Evolutionary conservation across 768 basidiomycete genomes (phyloP).

Genomic region (Collybiopsis luxurians): DNA sequence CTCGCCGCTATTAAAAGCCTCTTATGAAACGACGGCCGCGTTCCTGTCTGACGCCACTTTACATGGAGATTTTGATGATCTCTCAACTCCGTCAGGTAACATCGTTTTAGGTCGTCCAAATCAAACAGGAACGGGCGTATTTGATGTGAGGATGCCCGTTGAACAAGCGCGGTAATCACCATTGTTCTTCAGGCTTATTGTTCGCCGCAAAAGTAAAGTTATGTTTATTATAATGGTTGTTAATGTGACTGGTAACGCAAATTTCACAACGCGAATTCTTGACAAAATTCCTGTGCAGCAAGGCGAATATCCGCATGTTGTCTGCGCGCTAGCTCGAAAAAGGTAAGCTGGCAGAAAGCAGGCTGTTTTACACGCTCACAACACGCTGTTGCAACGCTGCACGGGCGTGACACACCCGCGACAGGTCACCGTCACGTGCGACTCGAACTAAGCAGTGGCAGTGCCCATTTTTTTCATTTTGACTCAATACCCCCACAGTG

Average conservation of each 20-base stretch:
- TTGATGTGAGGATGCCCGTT: conserved; percentile 75
- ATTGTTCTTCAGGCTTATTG: background rate
- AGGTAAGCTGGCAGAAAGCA: too few species aligned
- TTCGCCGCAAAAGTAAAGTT: conserved; percentile 6
- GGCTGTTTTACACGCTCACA: too few species aligned
- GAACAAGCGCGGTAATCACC: background rate
- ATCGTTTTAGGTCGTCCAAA: conserved; percentile 89
- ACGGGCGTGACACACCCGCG: background rate
- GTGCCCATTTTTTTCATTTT: background rate
- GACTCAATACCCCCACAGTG: background rate
- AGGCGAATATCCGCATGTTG: too few species aligned
- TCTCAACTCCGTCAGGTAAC: conserved; percentile 86
- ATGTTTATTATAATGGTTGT: background rate
- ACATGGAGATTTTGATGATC: conserved; percentile 92
- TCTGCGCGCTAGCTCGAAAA: too few species aligned
- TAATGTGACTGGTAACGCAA: background rate
- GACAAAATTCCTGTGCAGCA: too few species aligned
- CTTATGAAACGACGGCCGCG: conserved; percentile 92
- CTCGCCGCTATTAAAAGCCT: conserved; percentile 96
- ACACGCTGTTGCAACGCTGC: too few species aligned
- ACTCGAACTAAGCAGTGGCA: background rate
- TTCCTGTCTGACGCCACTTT: conserved; percentile 95
- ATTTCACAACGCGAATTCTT: too few species aligned
- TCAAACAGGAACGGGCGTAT: conserved; percentile 91
- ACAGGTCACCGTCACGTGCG: conserved; percentile 1